Evolutionary conservation across 306 rosid species (phyloP).

Genomic region (Oemleria cerasiformis): DNA sequence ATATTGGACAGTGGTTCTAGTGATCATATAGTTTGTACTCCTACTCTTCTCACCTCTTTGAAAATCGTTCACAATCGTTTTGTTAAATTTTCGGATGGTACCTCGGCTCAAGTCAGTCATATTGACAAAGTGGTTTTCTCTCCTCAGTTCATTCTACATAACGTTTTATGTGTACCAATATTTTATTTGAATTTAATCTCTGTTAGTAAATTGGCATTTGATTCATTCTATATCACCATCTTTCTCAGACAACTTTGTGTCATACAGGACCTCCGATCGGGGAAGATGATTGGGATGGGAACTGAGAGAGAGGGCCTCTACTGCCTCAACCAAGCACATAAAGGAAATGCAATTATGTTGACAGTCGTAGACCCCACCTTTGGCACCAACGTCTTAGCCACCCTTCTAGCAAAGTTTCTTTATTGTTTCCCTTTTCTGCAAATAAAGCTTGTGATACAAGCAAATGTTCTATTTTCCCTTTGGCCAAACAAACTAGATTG

Average conservation of each 20-base stretch:
- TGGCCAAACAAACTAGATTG: neutral
- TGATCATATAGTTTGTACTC: neutral
- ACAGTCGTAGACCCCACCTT: neutral
- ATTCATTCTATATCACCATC: neutral
- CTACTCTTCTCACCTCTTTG: neutral
- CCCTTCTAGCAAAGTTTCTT: neutral
- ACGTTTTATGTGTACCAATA: neutral
- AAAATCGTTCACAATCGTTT: neutral
- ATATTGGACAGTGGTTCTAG: constrained; percentile 4
- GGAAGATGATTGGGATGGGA: neutral
- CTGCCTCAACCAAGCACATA: neutral
- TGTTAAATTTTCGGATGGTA: too few relatives aligned
- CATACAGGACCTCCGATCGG: neutral
- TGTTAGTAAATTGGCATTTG: neutral
- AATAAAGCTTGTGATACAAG: neutral
- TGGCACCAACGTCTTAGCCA: neutral
- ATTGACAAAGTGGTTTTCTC: neutral
- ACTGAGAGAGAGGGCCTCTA: neutral
- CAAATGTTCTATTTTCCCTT: neutral
- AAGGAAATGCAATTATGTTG: neutral
- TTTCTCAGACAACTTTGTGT: neutral
- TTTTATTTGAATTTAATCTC: neutral
- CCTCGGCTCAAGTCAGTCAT: neutral
- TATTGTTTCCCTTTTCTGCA: neutral
- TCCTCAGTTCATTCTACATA: neutral